A percentile compares a stretch with the other conserved stretches of the same genome.
phyloP scores from a whole-genome alignment of 257 asterid species.

The Rauvolfia tetraphylla region DNA sequence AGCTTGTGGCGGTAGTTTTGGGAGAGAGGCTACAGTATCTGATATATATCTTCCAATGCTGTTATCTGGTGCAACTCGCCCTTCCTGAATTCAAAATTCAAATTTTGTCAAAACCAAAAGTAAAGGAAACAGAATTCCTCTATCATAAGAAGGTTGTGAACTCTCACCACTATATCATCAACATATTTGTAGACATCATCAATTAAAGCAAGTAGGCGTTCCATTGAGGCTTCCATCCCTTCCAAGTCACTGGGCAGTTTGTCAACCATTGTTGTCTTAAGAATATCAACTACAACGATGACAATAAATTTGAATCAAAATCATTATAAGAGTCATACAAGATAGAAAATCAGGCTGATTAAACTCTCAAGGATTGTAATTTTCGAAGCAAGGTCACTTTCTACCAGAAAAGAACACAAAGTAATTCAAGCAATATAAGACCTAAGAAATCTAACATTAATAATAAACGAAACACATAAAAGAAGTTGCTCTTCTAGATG shows the following conservation, averaged over 20 bases:
- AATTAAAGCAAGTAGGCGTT: constrained; percentile 69
- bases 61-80: constrained; percentile 60
- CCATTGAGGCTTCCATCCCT: constrained; percentile 97
- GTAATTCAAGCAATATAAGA: too few species aligned
- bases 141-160: background rate
- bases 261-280: constrained; percentile 75
- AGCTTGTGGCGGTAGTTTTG: constrained; percentile 55
- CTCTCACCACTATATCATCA: constrained; percentile 90
- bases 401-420: too few species aligned
- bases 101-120: background rate
- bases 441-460: background rate
- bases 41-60: constrained; percentile 66
- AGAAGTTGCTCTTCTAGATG: background rate
- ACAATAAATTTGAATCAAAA: constrained; percentile 1
- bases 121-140: background rate
- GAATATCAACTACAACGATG: constrained; percentile 59
- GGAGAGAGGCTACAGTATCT: constrained; percentile 65
- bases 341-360: background rate
- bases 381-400: too few species aligned
- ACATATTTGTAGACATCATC: constrained; percentile 82
- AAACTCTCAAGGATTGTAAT: background rate
- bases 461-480: background rate
- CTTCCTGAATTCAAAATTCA: constrained; percentile 53
- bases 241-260: constrained; percentile 89
- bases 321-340: background rate